These are phyloP conservation scores for Physcomitrium patens DNA, from an alignment of 225 moss, liverwort and hornwort species.

Conservation along the genomic window DNA sequence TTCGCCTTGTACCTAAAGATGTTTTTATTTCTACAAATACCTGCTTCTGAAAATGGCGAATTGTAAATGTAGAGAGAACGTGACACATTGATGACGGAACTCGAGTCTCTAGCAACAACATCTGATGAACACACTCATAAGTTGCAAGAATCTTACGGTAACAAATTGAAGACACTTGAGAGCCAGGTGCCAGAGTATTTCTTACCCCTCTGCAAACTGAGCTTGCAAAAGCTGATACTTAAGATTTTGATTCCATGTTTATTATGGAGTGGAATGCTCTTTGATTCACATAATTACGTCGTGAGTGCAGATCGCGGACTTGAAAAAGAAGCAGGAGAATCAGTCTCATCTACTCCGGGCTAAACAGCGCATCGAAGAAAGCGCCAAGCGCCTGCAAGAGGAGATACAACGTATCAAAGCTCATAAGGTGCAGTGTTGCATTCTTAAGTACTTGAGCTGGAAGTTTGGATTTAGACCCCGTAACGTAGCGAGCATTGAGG, in stretches of 20 bases:
- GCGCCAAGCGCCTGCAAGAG: constrained; percentile 83
- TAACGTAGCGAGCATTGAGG: neutral
- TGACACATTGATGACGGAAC: constrained; percentile 63
- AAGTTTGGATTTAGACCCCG: neutral
- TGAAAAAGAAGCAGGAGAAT: constrained; percentile 96
- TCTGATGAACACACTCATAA: constrained; percentile 69
- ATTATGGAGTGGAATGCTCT: neutral
- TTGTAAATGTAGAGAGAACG: constrained; percentile 50
- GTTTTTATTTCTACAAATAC: neutral
- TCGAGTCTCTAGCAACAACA: constrained; percentile 64
- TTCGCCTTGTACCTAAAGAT: too few relatives aligned
- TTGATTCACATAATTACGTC: too few relatives aligned
- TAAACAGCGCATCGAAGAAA: constrained; percentile 93
- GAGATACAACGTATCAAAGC: constrained; percentile 94
- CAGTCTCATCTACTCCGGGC: constrained; percentile 84
- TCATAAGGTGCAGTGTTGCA: constrained; percentile 68
- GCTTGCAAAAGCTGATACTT: neutral
- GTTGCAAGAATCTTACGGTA: constrained; percentile 61
- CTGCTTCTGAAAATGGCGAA: constrained; percentile 18
- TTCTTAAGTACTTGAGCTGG: constrained; percentile 12
- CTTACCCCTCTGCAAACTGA: constrained; percentile 17
- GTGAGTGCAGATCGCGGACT: constrained; percentile 71
- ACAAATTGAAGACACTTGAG: constrained; percentile 64
- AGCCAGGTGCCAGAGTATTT: constrained; percentile 48
- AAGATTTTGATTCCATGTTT: constrained; percentile 8